Conservation (phyloP, 2,329 filamentous ascomycete species). For the Aspergillus tamarii region DNA sequence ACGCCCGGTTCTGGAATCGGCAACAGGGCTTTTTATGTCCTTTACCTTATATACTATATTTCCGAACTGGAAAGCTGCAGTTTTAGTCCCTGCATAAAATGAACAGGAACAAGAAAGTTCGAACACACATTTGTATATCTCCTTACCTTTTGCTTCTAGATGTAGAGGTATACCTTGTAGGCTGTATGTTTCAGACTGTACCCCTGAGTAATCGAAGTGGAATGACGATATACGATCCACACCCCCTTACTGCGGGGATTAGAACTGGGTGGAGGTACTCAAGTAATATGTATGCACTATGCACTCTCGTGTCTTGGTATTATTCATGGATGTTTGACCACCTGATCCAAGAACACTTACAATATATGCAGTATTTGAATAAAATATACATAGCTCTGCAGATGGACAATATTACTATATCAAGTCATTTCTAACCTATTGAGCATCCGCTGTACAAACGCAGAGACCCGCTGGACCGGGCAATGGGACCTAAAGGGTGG, state of each 20-base stretch:
- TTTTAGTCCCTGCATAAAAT: neutral
- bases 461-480: too few relatives aligned
- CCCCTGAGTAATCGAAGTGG: neutral
- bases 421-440: too few relatives aligned
- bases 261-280: neutral
- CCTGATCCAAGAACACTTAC: too few relatives aligned
- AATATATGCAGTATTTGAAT: too few relatives aligned
- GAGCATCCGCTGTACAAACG: too few relatives aligned
- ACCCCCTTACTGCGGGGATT: neutral
- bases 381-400: too few relatives aligned
- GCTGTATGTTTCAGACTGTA: neutral
- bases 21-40: neutral
- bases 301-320: too few relatives aligned
- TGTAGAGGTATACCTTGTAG: neutral
- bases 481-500: too few relatives aligned
- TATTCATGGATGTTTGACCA: too few relatives aligned
- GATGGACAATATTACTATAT: too few relatives aligned
- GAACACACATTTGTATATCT: neutral
- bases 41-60: neutral
- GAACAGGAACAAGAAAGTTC: neutral
- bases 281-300: neutral
- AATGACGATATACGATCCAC: neutral
- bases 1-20: slow-evolving; percentile 16
- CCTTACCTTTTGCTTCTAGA: neutral
- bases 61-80: neutral